phyloP scores from a whole-genome alignment of 805 yeast genomes.

The Isabelozyma pseudorhagii region DNA sequence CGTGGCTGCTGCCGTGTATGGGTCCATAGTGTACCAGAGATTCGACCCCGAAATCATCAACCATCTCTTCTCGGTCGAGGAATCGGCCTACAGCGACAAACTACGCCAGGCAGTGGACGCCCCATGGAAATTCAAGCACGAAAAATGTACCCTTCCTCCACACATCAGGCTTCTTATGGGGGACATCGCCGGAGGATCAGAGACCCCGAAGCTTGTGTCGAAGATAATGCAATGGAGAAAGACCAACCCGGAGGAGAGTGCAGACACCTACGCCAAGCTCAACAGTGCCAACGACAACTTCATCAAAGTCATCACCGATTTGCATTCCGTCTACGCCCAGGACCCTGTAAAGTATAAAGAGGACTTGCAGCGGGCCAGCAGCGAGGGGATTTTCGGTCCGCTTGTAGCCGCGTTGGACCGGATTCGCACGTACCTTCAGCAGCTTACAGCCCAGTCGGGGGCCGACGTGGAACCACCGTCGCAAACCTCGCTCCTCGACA shows the following conservation, averaged over 20 bases:
- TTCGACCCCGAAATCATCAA: conserved; percentile 58
- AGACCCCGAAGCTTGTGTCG: conserved; percentile 86
- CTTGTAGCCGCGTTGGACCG: conserved; percentile 39
- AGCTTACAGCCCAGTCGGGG: conserved; percentile 60
- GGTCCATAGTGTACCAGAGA: conserved; percentile 79
- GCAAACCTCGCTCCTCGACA: conserved; percentile 70
- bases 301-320: conserved; percentile 43
- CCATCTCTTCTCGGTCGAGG: conserved; percentile 6
- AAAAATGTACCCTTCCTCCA: conserved; percentile 62
- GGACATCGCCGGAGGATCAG: conserved; percentile 88
- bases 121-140: conserved; percentile 62
- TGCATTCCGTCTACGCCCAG: conserved; percentile 29
- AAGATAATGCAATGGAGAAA: conserved; percentile 71
- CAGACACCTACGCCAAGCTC: conserved; percentile 50
- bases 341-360: conserved; percentile 35
- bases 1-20: conserved; percentile 92
- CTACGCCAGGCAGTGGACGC: conserved; percentile 38
- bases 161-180: conserved; percentile 81
- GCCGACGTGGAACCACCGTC: conserved; percentile 86
- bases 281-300: conserved; percentile 57
- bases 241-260: conserved; percentile 47
- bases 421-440: conserved; percentile 58
- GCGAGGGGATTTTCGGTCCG: conserved; percentile 16
- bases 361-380: conserved; percentile 6
- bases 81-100: conserved; percentile 7